A percentile compares a stretch with the other conserved stretches of the same genome.
phyloP scores from a whole-genome alignment of 1,284 basidiomycete species.

The Peniophora sp. region DNA sequence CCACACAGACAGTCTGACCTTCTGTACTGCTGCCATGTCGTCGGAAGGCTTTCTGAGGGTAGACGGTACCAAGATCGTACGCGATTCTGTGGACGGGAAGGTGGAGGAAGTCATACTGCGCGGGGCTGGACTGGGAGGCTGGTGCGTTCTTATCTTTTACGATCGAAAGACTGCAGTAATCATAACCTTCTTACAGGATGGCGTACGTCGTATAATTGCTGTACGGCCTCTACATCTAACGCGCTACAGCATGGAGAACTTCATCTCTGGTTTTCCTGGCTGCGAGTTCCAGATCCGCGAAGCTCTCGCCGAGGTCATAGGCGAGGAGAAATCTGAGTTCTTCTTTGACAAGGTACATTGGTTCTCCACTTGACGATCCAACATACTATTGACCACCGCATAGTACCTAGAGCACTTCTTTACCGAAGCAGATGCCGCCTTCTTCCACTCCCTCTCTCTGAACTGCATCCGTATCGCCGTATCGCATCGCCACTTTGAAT shows the following conservation, averaged over 20 bases:
- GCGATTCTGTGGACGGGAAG: conserved; percentile 26
- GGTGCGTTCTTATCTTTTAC: conserved; percentile 15
- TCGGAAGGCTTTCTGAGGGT: conserved; percentile 14
- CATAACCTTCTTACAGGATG: neutral
- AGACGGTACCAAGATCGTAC: conserved; percentile 40
- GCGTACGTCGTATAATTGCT: conserved; percentile 2
- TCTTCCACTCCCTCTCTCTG: conserved; percentile 61
- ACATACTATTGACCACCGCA: neutral
- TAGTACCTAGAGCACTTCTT: conserved; percentile 74
- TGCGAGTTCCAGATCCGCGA: conserved; percentile 62
- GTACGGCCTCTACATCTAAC: neutral
- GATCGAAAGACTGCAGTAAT: too few species aligned
- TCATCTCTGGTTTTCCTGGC: conserved; percentile 53
- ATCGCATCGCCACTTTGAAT: conserved; percentile 64
- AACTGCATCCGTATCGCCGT: conserved; percentile 67
- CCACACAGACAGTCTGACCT: neutral
- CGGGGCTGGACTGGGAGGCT: conserved; percentile 63
- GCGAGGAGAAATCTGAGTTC: conserved; percentile 59
- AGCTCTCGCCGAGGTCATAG: conserved; percentile 56
- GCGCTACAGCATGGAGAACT: conserved; percentile 49
- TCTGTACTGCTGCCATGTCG: conserved; percentile 18
- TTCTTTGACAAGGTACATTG: conserved; percentile 67
- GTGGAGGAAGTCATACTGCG: conserved; percentile 52
- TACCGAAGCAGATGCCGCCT: conserved; percentile 57
- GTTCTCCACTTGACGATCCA: neutral